Conservation (phyloP, 192 early-diverging fungal genomes). For the Funneliformis geosporum region DNA sequence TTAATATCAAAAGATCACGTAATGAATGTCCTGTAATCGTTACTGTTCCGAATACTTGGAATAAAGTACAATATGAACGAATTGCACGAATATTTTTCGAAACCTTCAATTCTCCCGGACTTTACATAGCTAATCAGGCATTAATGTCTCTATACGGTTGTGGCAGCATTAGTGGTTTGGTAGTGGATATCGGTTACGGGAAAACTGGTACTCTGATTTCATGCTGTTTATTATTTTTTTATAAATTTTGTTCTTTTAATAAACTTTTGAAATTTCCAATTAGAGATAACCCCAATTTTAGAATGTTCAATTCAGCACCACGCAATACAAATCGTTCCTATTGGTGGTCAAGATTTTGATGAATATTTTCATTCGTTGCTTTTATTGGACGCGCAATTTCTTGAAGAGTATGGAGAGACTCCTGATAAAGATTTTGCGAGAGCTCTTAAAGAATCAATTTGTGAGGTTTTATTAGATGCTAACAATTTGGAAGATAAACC, state of each 20-base stretch:
- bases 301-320: constrained; percentile 70
- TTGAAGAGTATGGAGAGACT: constrained; percentile 49
- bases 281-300: constrained; percentile 77
- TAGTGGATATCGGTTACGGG: constrained; percentile 91
- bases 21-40: constrained; percentile 81
- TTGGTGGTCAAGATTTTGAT: constrained; percentile 75
- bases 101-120: constrained; percentile 80
- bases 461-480: constrained; percentile 42
- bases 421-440: constrained; percentile 60
- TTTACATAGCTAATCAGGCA: constrained; percentile 84
- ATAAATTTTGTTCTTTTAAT: not conserved
- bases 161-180: constrained; percentile 74
- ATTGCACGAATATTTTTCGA: constrained; percentile 92
- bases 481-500: constrained; percentile 36
- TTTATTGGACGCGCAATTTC: constrained; percentile 50
- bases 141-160: constrained; percentile 80
- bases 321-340: constrained; percentile 59
- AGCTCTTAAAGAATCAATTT: constrained; percentile 57
- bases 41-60: constrained; percentile 80
- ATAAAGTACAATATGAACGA: constrained; percentile 74
- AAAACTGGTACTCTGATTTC: constrained; percentile 59
- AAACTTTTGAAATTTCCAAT: not conserved
- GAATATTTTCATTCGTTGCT: constrained; percentile 63
- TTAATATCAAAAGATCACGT: constrained; percentile 69
- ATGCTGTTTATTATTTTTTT: not conserved